A percentile compares a stretch with the other conserved stretches of the same genome.
These are phyloP conservation scores for Cylindrotheca fusiformis DNA, from an alignment of 108 stramenopile genomes.

Conservation along the genomic window DNA sequence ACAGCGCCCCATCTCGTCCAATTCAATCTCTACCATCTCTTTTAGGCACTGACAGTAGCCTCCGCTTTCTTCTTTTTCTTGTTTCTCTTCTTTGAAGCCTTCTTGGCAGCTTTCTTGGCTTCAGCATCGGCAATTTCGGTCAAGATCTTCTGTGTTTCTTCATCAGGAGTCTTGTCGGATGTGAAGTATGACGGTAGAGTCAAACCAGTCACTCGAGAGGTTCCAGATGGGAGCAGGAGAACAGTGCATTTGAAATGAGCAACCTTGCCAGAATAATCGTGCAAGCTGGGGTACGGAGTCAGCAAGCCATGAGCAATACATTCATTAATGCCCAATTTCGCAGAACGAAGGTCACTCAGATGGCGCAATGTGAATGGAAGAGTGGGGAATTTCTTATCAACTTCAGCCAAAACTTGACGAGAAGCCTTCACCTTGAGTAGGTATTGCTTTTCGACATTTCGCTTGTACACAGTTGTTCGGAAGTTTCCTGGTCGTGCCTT, in stretches of 20 bases:
- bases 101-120: conserved; percentile 82
- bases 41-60: background rate
- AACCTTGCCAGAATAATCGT: conserved; percentile 84
- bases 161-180: conserved; percentile 87
- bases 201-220: conserved; percentile 88
- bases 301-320: conserved; percentile 92
- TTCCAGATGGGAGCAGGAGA: conserved; percentile 91
- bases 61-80: conserved; percentile 43
- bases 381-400: conserved; percentile 95
- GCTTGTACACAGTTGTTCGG: conserved; percentile 98
- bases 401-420: conserved; percentile 79
- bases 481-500: conserved; percentile 82
- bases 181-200: conserved; percentile 72
- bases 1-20: too few relatives aligned
- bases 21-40: too few relatives aligned
- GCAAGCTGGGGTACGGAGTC: conserved; percentile 92
- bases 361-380: conserved; percentile 96
- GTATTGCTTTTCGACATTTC: conserved; percentile 94
- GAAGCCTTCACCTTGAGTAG: conserved; percentile 95
- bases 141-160: conserved; percentile 74
- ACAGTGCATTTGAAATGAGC: conserved; percentile 99
- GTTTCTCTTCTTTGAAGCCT: conserved; percentile 82
- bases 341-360: conserved; percentile 90
- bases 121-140: conserved; percentile 67
- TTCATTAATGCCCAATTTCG: conserved; percentile 94